Conservation (phyloP, 1,284 basidiomycete species). For the Moesziomyces sp. region DNA sequence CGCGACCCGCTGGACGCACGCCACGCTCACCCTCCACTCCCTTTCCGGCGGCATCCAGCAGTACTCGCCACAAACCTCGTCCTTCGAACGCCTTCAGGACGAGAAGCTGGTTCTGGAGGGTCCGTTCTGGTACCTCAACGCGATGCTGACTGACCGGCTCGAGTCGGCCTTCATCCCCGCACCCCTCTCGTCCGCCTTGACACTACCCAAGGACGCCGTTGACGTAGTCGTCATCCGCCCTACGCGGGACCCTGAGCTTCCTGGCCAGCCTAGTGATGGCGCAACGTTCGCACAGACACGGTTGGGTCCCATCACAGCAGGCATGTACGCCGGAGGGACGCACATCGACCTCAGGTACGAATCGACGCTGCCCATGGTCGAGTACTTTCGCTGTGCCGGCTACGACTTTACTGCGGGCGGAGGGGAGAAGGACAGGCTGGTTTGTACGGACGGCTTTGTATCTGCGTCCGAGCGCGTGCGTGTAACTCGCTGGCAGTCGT, state of each 20-base stretch:
- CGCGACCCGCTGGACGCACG: conserved; percentile 77
- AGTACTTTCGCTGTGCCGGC: conserved; percentile 81
- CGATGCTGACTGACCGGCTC: conserved; percentile 82
- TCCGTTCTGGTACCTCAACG: conserved; percentile 85
- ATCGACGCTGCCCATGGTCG: conserved; percentile 73
- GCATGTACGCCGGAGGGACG: conserved; percentile 58
- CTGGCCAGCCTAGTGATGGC: neutral
- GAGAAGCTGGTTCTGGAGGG: conserved; percentile 70
- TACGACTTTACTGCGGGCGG: conserved; percentile 74
- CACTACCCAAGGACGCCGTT: conserved; percentile 69
- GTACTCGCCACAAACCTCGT: conserved; percentile 73
- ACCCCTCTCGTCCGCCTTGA: conserved; percentile 71
- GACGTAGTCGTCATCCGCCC: conserved; percentile 89
- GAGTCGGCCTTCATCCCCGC: conserved; percentile 83
- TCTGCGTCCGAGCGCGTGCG: neutral
- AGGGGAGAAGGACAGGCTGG: conserved; percentile 6
- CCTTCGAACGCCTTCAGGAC: conserved; percentile 70
- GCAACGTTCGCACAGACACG: conserved; percentile 32
- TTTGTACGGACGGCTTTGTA: conserved; percentile 38
- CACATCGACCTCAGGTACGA: conserved; percentile 53
- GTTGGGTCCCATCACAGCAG: conserved; percentile 36
- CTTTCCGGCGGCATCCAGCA: conserved; percentile 70
- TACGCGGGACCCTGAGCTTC: conserved; percentile 73
- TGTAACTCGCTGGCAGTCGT: conserved; percentile 14
- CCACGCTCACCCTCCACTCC: conserved; percentile 73